Evolutionary conservation across 306 rosid genomes (phyloP).

Genomic region (Gastrolobium bilobum): DNA sequence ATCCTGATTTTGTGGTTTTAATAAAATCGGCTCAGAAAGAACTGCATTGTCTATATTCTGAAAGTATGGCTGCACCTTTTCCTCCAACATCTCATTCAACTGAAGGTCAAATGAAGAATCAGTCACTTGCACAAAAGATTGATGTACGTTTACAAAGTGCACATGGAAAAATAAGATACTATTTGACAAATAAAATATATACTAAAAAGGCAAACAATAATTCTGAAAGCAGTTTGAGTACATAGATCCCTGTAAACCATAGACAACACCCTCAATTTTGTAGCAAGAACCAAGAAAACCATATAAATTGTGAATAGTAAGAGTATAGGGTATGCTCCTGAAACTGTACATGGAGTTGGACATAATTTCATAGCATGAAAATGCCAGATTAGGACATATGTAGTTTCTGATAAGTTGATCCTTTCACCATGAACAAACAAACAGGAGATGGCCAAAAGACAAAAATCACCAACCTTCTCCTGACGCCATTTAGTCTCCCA

Average conservation of each 20-base stretch:
- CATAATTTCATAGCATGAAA: slow-evolving; percentile 15
- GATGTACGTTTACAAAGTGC: neutral
- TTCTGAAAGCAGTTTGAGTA: slow-evolving; percentile 23
- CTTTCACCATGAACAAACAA: slow-evolving; percentile 16
- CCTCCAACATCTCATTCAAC: slow-evolving; percentile 87
- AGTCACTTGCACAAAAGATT: slow-evolving; percentile 4
- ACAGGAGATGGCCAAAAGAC: slow-evolving; percentile 23
- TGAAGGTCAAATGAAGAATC: slow-evolving; percentile 55
- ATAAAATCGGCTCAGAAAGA: slow-evolving; percentile 78
- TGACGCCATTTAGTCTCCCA: slow-evolving; percentile 96
- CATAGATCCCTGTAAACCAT: slow-evolving; percentile 10
- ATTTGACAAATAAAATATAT: neutral
- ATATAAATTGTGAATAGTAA: slow-evolving; percentile 10
- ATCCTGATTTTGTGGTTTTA: slow-evolving; percentile 65
- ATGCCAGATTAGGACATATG: slow-evolving; percentile 35
- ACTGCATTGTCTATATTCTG: slow-evolving; percentile 57
- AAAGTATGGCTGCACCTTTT: slow-evolving; percentile 80
- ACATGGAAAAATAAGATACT: neutral
- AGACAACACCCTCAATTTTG: neutral
- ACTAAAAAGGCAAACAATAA: neutral
- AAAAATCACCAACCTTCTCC: slow-evolving; percentile 72
- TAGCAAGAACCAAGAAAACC: slow-evolving; percentile 22
- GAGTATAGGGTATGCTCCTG: slow-evolving; percentile 22
- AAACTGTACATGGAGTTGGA: slow-evolving; percentile 32
- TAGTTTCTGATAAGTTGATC: slow-evolving; percentile 25